Evolutionary conservation across 306 rosid species (phyloP).

Genomic region (Fragaria vesca): DNA sequence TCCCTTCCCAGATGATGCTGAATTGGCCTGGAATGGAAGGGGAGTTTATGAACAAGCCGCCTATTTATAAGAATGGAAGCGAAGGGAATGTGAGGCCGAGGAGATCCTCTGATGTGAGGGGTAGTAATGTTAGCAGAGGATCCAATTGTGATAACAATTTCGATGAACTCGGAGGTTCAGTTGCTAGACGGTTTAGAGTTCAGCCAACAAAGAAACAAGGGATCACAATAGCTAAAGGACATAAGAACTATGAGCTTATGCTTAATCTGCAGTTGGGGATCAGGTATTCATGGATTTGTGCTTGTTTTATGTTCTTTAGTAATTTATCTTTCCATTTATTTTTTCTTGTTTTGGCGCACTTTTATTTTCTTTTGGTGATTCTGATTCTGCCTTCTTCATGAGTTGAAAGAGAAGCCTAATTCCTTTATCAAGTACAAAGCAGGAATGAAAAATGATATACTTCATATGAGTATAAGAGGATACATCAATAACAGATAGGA

Average conservation of each 20-base stretch:
- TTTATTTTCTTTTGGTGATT: neutral
- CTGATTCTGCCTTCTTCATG: neutral
- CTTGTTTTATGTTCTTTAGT: conserved; percentile 15
- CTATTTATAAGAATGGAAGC: conserved; percentile 23
- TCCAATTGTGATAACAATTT: conserved; percentile 23
- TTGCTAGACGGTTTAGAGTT: conserved; percentile 29
- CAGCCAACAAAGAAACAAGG: conserved; percentile 70
- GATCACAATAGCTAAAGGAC: conserved; percentile 79
- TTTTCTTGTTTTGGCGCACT: neutral
- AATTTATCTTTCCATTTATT: neutral
- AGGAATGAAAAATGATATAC: neutral
- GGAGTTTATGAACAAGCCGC: conserved; percentile 31
- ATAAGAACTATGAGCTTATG: conserved; percentile 91
- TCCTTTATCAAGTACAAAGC: neutral
- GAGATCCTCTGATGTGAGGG: conserved; percentile 49
- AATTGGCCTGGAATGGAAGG: conserved; percentile 36
- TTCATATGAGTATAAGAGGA: neutral
- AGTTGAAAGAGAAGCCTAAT: conserved; percentile 4
- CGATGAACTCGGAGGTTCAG: conserved; percentile 32
- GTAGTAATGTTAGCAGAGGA: conserved; percentile 46
- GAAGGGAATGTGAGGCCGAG: conserved; percentile 37
- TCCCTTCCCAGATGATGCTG: conserved; percentile 71
- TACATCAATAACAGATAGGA: neutral
- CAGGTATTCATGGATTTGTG: conserved; percentile 61
- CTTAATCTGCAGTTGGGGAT: conserved; percentile 96